Evolutionary conservation across 164 flowering plant species (phyloP).

Genomic region (Macadamia tetraphylla): DNA sequence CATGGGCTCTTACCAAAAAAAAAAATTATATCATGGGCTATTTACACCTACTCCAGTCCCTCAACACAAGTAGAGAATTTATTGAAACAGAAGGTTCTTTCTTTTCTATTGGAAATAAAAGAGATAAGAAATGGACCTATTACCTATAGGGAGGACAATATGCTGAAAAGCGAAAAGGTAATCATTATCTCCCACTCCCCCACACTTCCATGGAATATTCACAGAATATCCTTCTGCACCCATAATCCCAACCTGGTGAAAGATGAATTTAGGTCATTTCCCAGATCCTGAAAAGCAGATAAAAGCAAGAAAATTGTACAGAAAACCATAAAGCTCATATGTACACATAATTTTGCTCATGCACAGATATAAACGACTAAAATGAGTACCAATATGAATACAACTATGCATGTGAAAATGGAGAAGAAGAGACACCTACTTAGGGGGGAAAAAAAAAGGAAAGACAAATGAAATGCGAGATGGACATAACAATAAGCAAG

Average conservation of each 20-base stretch:
- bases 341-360: no score
- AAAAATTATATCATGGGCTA: no score
- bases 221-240: slow-evolving; percentile 96
- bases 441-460: no score
- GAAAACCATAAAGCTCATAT: neutral
- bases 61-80: neutral
- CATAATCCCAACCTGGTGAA: slow-evolving; percentile 61
- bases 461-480: no score
- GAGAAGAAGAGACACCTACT: no score
- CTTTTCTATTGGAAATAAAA: neutral
- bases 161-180: slow-evolving; percentile 88
- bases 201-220: slow-evolving; percentile 91
- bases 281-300: neutral
- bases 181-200: slow-evolving; percentile 94
- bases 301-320: neutral
- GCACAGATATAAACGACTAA: no score
- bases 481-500: no score
- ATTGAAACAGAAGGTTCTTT: neutral
- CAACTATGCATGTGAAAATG: no score
- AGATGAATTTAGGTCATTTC: neutral
- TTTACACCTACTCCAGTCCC: no score
- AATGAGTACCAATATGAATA: no score
- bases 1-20: no score
- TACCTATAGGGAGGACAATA: slow-evolving; percentile 91
- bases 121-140: slow-evolving; percentile 49